Evolutionary conservation across 2,329 filamentous ascomycete species (phyloP), one percentile per base, ranked within the genome.

Genomic region (Arthrobotrys iridis): DNA sequence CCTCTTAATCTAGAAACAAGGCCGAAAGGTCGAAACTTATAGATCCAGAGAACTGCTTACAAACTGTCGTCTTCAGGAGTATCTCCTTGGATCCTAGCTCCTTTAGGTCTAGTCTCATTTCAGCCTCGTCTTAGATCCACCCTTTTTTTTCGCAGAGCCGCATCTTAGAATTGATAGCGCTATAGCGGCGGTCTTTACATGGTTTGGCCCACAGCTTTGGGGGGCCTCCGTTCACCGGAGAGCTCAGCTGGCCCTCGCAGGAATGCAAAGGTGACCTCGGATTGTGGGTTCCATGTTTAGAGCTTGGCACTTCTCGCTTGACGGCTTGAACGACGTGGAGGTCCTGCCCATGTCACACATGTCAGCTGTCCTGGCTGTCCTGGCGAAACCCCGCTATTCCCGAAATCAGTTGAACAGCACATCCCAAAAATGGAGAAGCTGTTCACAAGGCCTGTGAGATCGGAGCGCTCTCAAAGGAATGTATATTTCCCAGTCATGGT

Each of bases 371-470:
- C 62, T 35, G 43, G 43, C 33, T 48, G 45, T 7, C 15, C 50
- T 37, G 50, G 55, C 35, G 57, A 30, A 58, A 33, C 64, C 55
- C 65, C 65, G 65, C 65, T 70, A 62, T 62, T 55, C 45, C 45
- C 28, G 43, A 60, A 70, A 52, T 62, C 45, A 58, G 65, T 62
- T 55, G 66, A 58, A 71, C 66, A 71, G 66, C 66, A 46, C 66
- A 71, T 55, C 64, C 37, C 62, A 33, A 70, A 60, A 28, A 37
- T 45, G 43, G 52, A 59, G 64, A 58, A 58, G 64, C 58, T 41
- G 64, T 60, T 68, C 64, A 68, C 64, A 59, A 59, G 64, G 52
- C 11, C 64, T 55, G 50, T 35, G 50, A 45, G 48, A 18, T 37
- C 24, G 46, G 37, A 33, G 35, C 48, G 50, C 48, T 40, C 48